Percentiles rank a stretch among this genome's conserved stretches.
Conservation (phyloP, 805 yeast genomes). For the Starmerella cellae region DNA sequence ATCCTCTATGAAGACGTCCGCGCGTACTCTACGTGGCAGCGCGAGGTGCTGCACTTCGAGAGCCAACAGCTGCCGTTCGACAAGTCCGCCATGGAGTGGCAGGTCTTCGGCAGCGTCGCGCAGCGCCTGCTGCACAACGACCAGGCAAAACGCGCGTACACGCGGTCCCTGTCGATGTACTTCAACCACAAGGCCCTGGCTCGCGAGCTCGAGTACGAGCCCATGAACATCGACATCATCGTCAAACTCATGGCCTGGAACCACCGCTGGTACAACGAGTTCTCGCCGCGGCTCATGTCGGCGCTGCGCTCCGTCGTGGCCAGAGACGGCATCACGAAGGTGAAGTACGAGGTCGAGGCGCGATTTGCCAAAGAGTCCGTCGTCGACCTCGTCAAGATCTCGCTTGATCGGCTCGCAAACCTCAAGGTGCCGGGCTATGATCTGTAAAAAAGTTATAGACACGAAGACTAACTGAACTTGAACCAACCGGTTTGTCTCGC, state of each 20-base stretch:
- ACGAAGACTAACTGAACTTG: no score
- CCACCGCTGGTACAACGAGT: conserved; percentile 93
- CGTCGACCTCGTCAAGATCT: conserved; percentile 22
- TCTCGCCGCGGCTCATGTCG: conserved; percentile 55
- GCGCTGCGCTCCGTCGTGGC: conserved; percentile 48
- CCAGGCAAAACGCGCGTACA: conserved; percentile 74
- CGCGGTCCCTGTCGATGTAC: conserved; percentile 53
- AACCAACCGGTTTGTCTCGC: no score
- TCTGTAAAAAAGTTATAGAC: no score
- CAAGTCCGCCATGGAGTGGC: conserved; percentile 82
- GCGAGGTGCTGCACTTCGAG: conserved; percentile 76
- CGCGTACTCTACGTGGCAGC: conserved; percentile 83
- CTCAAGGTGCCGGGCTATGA: conserved; percentile 22
- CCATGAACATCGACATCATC: conserved; percentile 47
- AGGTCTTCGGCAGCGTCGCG: conserved; percentile 75
- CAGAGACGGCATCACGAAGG: conserved; percentile 67
- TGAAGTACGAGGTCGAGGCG: conserved; percentile 34
- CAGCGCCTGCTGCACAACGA: conserved; percentile 69
- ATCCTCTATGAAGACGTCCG: conserved; percentile 53
- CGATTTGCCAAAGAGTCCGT: conserved; percentile 24
- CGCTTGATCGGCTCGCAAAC: conserved; percentile 19
- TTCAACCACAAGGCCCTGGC: conserved; percentile 72
- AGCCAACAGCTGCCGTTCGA: conserved; percentile 71
- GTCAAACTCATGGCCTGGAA: conserved; percentile 91
- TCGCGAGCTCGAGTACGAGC: conserved; percentile 44